Evolutionary conservation across 495 filamentous ascomycete species (phyloP).

Genomic region (Penicillium arizonense): DNA sequence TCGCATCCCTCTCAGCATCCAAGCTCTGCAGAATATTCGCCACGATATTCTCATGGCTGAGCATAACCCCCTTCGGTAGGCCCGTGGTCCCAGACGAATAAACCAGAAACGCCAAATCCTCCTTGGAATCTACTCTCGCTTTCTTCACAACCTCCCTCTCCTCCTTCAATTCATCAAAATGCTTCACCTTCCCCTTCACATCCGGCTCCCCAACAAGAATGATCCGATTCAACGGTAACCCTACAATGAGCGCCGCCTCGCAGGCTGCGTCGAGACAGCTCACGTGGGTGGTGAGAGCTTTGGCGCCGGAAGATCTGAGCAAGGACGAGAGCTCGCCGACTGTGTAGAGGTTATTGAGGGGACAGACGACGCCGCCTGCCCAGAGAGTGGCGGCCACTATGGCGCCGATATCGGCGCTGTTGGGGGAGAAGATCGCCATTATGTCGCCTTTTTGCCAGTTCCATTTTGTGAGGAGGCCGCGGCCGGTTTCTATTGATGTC

Average conservation of each 20-base stretch:
- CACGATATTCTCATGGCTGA: slow-evolving; percentile 71
- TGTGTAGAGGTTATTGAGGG: slow-evolving; percentile 76
- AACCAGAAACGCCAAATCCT: slow-evolving; percentile 58
- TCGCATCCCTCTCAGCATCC: slow-evolving; percentile 49
- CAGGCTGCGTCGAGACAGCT: slow-evolving; percentile 53
- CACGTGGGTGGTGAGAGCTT: slow-evolving; percentile 63
- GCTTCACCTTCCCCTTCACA: neutral
- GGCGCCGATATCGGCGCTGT: slow-evolving; percentile 59
- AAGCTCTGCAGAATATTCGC: slow-evolving; percentile 54
- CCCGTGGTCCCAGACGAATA: slow-evolving; percentile 80
- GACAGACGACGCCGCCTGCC: slow-evolving; percentile 70
- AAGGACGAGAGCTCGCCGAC: slow-evolving; percentile 74
- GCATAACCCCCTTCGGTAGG: slow-evolving; percentile 71
- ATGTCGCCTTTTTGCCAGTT: slow-evolving; percentile 72
- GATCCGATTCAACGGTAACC: slow-evolving; percentile 47
- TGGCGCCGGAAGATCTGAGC: slow-evolving; percentile 67
- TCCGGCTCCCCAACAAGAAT: neutral
- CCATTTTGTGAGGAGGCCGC: slow-evolving; percentile 57
- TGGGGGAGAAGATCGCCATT: slow-evolving; percentile 58
- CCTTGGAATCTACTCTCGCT: slow-evolving; percentile 25
- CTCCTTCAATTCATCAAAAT: neutral
- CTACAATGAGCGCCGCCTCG: slow-evolving; percentile 58
- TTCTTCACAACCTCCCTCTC: neutral
- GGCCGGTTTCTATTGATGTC: slow-evolving; percentile 66
- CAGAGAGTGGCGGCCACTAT: slow-evolving; percentile 69